Evolutionary conservation across 176 grass and related monocot genomes (phyloP).

Genomic region (Ampelocalamus luodianensis): DNA sequence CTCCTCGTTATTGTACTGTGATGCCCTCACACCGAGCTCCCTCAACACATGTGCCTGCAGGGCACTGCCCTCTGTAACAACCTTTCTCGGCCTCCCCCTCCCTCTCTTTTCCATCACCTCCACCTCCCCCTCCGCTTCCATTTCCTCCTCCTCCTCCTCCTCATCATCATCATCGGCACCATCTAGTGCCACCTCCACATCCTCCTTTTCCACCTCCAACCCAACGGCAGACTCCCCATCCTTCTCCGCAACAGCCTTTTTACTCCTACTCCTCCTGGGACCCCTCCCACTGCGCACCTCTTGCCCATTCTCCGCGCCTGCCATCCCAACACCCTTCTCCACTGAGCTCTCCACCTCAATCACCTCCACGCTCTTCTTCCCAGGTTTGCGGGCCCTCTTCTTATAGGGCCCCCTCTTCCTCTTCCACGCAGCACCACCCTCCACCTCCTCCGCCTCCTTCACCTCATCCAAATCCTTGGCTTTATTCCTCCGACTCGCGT

Average conservation of each 20-base stretch:
- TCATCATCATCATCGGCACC: neutral
- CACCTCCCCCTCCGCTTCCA: slow-evolving; percentile 45
- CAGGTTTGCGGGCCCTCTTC: slow-evolving; percentile 38
- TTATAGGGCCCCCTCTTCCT: slow-evolving; percentile 47
- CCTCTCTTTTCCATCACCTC: slow-evolving; percentile 60
- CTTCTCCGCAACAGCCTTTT: slow-evolving; percentile 31
- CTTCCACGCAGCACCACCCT: slow-evolving; percentile 35
- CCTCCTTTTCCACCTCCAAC: slow-evolving; percentile 26
- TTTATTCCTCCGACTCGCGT: slow-evolving; percentile 27
- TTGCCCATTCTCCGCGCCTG: neutral
- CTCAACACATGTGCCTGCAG: slow-evolving; percentile 44
- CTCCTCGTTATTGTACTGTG: slow-evolving; percentile 62
- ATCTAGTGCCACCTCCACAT: slow-evolving; percentile 1
- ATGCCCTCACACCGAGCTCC: slow-evolving; percentile 53
- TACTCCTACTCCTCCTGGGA: slow-evolving; percentile 33
- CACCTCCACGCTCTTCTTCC: slow-evolving; percentile 22
- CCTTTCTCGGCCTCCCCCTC: slow-evolving; percentile 58
- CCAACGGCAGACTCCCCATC: slow-evolving; percentile 9
- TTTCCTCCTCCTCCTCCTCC: slow-evolving; percentile 13
- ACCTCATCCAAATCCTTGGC: slow-evolving; percentile 31
- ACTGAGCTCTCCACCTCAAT: slow-evolving; percentile 40
- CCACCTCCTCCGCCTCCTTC: slow-evolving; percentile 42
- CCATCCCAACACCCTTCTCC: slow-evolving; percentile 12
- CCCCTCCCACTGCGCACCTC: slow-evolving; percentile 19
- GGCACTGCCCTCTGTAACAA: slow-evolving; percentile 29